phyloP scores from a whole-genome alignment of 176 grass and related monocot genomes.

The Thinopyrum elongatum region DNA sequence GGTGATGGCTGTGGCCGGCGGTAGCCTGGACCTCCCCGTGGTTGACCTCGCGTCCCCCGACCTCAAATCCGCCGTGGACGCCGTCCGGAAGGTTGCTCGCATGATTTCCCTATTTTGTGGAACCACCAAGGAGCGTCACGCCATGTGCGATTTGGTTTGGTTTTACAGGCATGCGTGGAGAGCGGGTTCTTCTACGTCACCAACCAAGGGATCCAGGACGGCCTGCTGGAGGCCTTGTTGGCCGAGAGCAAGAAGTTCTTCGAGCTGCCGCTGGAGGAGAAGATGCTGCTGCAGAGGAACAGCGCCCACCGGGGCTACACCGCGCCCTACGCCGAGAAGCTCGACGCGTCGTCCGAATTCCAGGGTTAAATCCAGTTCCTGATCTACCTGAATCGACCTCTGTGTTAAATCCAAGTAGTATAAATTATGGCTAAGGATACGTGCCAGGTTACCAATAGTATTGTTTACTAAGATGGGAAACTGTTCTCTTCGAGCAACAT shows the following conservation, averaged over 20 bases:
- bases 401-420: neutral
- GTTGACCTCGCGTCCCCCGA: slow-evolving; percentile 70
- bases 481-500: neutral
- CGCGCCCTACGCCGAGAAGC: slow-evolving; percentile 61
- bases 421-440: neutral
- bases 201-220: slow-evolving; percentile 60
- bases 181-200: slow-evolving; percentile 86
- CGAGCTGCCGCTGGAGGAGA: slow-evolving; percentile 53
- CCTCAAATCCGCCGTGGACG: slow-evolving; percentile 30
- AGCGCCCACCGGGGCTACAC: slow-evolving; percentile 65
- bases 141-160: slow-evolving; percentile 4
- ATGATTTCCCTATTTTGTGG: neutral
- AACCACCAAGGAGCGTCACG: neutral
- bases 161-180: slow-evolving; percentile 68
- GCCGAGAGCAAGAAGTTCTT: slow-evolving; percentile 70
- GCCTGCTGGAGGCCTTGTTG: slow-evolving; percentile 39
- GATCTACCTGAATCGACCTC: neutral
- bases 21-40: slow-evolving; percentile 46
- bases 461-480: neutral
- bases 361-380: slow-evolving; percentile 28
- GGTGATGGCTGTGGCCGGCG: slow-evolving; percentile 18
- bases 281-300: slow-evolving; percentile 55
- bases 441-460: neutral
- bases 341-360: slow-evolving; percentile 58
- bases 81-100: slow-evolving; percentile 53